Percentiles rank a stretch among this genome's conserved stretches.
phyloP scores from a whole-genome alignment of 495 filamentous ascomycete species.

The Aeminium ludgeri region DNA sequence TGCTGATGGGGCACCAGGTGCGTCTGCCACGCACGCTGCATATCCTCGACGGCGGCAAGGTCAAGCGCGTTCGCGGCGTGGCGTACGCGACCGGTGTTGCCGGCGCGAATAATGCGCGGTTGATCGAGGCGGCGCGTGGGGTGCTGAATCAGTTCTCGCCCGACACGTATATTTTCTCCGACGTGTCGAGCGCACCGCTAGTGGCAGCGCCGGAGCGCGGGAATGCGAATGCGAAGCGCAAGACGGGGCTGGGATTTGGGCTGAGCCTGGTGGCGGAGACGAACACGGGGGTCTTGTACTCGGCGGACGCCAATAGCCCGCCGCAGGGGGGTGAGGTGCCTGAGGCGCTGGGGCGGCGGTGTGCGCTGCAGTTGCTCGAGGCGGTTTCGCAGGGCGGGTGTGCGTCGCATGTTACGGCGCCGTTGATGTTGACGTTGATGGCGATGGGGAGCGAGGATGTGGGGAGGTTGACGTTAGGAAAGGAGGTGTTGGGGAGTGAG shows the following conservation, averaged over 20 bases:
- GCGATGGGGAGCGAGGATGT: constrained; percentile 78
- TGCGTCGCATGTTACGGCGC: constrained; percentile 48
- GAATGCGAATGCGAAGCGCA: constrained; percentile 44
- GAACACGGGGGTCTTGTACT: constrained; percentile 66
- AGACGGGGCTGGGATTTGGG: constrained; percentile 74
- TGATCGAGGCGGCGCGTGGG: constrained; percentile 81
- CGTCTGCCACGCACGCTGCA: constrained; percentile 89
- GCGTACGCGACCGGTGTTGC: constrained; percentile 82
- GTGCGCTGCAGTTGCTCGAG: constrained; percentile 80
- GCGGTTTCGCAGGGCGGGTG: constrained; percentile 66
- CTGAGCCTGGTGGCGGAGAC: constrained; percentile 82
- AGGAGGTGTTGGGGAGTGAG: constrained; percentile 63
- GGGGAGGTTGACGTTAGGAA: constrained; percentile 46
- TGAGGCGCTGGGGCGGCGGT: constrained; percentile 76
- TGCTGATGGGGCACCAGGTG: constrained; percentile 81
- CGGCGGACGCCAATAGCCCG: constrained; percentile 71
- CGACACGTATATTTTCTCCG: constrained; percentile 75
- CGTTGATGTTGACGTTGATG: constrained; percentile 73
- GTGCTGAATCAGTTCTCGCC: constrained; percentile 69
- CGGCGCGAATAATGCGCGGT: constrained; percentile 79
- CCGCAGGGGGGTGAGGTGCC: constrained; percentile 64
- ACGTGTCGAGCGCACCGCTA: constrained; percentile 56
- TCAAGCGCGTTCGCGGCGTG: constrained; percentile 80
- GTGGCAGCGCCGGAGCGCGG: constrained; percentile 44
- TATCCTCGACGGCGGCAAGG: constrained; percentile 62